Percentiles rank a stretch among this genome's conserved stretches.
These are phyloP conservation scores for Mycena capillaripes DNA, from an alignment of 768 basidiomycete genomes.

Conservation along the genomic window DNA sequence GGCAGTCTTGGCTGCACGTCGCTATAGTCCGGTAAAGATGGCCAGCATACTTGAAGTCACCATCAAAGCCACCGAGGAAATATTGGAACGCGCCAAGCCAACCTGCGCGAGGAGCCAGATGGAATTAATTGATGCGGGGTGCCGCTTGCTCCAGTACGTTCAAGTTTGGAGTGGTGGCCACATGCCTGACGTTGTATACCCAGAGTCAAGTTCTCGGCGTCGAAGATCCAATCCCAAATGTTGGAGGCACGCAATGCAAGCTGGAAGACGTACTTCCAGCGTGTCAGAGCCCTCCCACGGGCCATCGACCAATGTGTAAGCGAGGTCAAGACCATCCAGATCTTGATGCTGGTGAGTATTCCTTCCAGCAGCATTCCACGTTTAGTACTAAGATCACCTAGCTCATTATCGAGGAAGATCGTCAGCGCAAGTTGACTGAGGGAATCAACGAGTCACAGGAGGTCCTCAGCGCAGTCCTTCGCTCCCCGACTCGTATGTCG, in stretches of 20 bases:
- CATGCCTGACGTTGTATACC: not conserved
- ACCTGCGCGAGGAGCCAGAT: not conserved
- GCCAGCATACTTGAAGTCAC: not conserved
- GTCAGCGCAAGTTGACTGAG: not conserved
- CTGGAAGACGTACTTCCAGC: not conserved
- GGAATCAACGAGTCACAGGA: not conserved
- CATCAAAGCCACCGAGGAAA: not conserved
- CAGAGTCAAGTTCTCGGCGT: not conserved
- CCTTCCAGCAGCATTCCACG: not conserved
- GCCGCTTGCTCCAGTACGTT: conserved; percentile 9
- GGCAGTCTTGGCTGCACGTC: not conserved
- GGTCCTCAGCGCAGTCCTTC: not conserved
- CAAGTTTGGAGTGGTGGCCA: too few species aligned
- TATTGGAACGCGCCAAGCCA: not conserved
- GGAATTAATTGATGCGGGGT: not conserved
- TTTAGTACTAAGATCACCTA: not conserved
- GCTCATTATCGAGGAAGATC: not conserved
- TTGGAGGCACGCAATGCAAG: not conserved
- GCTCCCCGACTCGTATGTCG: not conserved
- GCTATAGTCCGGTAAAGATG: not conserved
- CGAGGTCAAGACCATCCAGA: not conserved
- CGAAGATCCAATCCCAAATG: not conserved
- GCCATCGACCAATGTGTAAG: not conserved
- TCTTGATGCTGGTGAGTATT: not conserved
- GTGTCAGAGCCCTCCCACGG: not conserved